Base-by-base conservation (phyloP, 176 grass and related monocot genomes). In the Carex pumila region DNA sequence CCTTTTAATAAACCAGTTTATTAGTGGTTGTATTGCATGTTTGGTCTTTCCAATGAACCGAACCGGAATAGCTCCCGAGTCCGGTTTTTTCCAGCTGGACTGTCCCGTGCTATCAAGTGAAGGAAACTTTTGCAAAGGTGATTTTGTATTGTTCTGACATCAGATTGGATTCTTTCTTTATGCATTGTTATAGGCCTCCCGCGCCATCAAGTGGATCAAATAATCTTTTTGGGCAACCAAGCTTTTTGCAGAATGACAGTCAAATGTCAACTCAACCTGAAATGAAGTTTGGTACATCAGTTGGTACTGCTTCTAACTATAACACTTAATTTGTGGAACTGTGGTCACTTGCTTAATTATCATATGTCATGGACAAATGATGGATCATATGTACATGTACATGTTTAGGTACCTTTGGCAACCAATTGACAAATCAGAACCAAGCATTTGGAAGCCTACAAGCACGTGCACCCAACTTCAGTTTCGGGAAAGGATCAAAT, bases 201-300 rank as follows among this genome's bases (percentile, higher is more conserved):
- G 2, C 71, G 82, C 43, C 72, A 55, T 56, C 68, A 43, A 71
- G 68, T 45, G 43, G 15, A 50, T 73, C 43, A 47, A 81, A 31
- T 79, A 84, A 39, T 84, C 61, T 52, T 59, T 85, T 88, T 80
- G 72, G 71, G 1, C 73, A 88, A 60, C 37, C 77, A 32, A 86
- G 8, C 81, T 41, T 61, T 61, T 78, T 68, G 32, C 84, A 73
- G 49, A 89, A 88, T 43, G 66, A n/a, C 37, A 73, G 73, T 34
- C 88, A 89, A 77, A 78, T 70, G 58, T 82, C 85, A 88, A 74
- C 74, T 59, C 77, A 58, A 75, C 61, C 85, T 80, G 81, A 86
- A 87, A 91, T 92, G 87, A 92, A 86, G 64, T 94, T 91, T 67
- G 90, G 88, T 85, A 73, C 79, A 82, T 52, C 82, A 82, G 87